These are phyloP conservation scores for Pterulicium gracile DNA, from an alignment of 1,284 basidiomycete genomes.

Conservation along the genomic window DNA sequence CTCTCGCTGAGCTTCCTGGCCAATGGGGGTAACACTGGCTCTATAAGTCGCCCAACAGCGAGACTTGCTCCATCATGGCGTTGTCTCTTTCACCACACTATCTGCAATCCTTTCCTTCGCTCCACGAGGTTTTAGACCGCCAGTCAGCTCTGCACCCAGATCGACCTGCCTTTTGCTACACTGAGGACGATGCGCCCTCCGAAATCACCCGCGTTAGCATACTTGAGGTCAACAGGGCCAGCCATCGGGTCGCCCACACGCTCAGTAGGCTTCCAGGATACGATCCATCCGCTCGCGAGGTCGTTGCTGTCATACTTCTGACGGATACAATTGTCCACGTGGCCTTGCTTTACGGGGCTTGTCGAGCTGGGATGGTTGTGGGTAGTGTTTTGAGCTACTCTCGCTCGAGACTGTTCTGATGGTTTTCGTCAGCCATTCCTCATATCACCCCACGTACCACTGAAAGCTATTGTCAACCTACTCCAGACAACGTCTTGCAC, in stretches of 20 bases:
- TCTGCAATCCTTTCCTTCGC: not conserved
- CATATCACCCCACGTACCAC: not conserved
- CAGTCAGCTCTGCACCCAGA: not conserved
- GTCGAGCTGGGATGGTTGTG: not conserved
- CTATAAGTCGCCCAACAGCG: no score
- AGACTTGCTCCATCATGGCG: no score
- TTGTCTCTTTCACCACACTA: no score
- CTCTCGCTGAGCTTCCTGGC: no score
- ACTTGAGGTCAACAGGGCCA: not conserved
- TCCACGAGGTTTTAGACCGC: not conserved
- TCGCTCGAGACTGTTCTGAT: not conserved
- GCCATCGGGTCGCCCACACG: not conserved
- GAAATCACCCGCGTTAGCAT: not conserved
- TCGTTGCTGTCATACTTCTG: not conserved
- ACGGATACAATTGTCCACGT: not conserved
- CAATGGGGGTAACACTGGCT: no score
- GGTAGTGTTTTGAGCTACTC: not conserved
- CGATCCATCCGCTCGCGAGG: not conserved
- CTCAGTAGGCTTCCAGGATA: not conserved
- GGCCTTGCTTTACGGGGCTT: not conserved
- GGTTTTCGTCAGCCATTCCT: not conserved
- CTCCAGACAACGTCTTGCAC: not conserved
- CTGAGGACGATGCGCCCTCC: not conserved
- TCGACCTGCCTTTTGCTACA: not conserved
- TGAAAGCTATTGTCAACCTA: not conserved